Evolutionary conservation across 345 rosid species (phyloP).

Genomic region (Lepidium aucheri): DNA sequence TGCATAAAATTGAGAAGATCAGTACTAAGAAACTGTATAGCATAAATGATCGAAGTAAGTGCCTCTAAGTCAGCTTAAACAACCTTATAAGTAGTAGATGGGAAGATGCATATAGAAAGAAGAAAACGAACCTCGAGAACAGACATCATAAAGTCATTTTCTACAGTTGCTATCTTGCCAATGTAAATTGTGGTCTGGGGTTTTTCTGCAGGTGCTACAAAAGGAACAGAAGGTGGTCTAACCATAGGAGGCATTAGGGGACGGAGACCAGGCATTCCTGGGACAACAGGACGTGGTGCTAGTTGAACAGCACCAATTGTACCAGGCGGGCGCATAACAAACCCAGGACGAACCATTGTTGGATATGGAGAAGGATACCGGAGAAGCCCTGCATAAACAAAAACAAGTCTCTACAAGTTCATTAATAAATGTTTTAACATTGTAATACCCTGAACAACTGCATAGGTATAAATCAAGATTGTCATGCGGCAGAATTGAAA

Average conservation of each 20-base stretch:
- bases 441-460: slow-evolving; percentile 10
- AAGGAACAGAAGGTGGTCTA: slow-evolving; percentile 63
- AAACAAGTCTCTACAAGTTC: slow-evolving; percentile 53
- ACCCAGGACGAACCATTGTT: slow-evolving; percentile 67
- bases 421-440: slow-evolving; percentile 46
- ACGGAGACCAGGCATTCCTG: slow-evolving; percentile 67
- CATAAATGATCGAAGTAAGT: neutral
- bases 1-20: slow-evolving; percentile 26
- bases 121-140: slow-evolving; percentile 53
- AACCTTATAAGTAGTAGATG: neutral
- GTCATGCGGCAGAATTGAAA: slow-evolving; percentile 17
- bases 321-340: slow-evolving; percentile 84
- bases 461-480: slow-evolving; percentile 18
- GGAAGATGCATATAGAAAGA: neutral
- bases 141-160: slow-evolving; percentile 81
- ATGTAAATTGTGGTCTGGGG: slow-evolving; percentile 94
- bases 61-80: neutral
- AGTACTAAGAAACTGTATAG: neutral
- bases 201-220: slow-evolving; percentile 66
- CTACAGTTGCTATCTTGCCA: slow-evolving; percentile 91
- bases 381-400: slow-evolving; percentile 59
- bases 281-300: slow-evolving; percentile 58
- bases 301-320: slow-evolving; percentile 46
- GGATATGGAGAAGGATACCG: slow-evolving; percentile 75
- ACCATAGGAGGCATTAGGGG: slow-evolving; percentile 56